phyloP scores from a whole-genome alignment of 2,329 filamentous ascomycete genomes.

The Fusarium pilosicola region DNA sequence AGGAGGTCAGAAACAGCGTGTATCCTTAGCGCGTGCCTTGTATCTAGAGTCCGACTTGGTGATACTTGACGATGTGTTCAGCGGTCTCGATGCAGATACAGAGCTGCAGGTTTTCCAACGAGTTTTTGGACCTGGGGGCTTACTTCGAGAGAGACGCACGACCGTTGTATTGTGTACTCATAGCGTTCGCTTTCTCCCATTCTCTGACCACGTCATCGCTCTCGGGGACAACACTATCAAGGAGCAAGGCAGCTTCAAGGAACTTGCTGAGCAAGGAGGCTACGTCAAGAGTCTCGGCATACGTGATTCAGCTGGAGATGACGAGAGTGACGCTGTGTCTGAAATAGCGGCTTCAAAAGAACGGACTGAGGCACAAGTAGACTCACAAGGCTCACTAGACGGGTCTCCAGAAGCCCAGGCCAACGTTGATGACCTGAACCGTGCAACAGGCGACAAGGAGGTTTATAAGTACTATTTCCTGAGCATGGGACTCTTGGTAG shows the following conservation, averaged over 20 bases:
- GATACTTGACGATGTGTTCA: constrained; percentile 58
- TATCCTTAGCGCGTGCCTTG: constrained; percentile 57
- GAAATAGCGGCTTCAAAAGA: neutral
- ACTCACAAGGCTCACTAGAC: neutral
- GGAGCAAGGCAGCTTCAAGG: constrained; percentile 51
- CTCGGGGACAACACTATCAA: constrained; percentile 53
- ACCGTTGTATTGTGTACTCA: constrained; percentile 56
- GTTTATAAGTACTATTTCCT: constrained; percentile 50
- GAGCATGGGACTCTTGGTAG: constrained; percentile 38
- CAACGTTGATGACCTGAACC: constrained; percentile 28
- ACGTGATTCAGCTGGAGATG: neutral
- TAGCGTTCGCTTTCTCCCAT: constrained; percentile 45
- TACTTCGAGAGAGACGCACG: constrained; percentile 49
- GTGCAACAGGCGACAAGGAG: constrained; percentile 46
- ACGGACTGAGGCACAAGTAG: constrained; percentile 10
- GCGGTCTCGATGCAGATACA: constrained; percentile 57
- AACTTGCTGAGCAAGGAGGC: constrained; percentile 45
- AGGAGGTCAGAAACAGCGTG: constrained; percentile 54
- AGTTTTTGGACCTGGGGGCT: constrained; percentile 53
- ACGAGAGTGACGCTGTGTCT: fast-evolving
- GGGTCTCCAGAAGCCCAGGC: neutral
- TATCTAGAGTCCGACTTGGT: constrained; percentile 54
- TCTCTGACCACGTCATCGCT: constrained; percentile 59
- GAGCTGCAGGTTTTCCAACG: constrained; percentile 55
- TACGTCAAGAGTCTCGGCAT: constrained; percentile 53